Base-by-base conservation (phyloP, 371 early-diverging fungal genomes). In the Lichtheimia hyalospora region DNA sequence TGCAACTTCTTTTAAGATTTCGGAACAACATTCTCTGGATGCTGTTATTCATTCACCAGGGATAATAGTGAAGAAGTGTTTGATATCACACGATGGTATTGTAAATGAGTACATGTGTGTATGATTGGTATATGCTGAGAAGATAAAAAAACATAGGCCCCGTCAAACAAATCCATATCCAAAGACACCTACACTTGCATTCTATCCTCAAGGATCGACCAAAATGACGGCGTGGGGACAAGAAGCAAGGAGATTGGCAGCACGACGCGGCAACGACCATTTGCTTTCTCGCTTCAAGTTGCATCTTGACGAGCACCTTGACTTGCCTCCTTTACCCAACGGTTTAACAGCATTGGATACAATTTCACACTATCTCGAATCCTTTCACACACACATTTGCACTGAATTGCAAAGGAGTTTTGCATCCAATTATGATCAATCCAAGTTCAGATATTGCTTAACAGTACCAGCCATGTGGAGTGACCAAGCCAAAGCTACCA, bases 21-120 rank as follows among this genome's bases (percentile, higher is more conserved):
- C 71, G 84, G 82, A 42, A 82, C 82, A 20, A 82, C 84, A 12
- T 82, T 75, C 58, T 81, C 82, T 42, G 79, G 79, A 12, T 78
- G 79, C 42, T 75, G 79, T 57, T 78, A 78, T 63, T 74, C 79
- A n/a, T 78, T 78, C 34, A 73, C 79, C 27, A 72, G 75, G 57
- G 73, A 78, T 42, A 75, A 73, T 49, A 74, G 73, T 24, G 79
- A 78, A 60, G 77, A 77, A 63, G 72, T 78, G 23, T 71, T 75
- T 41, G 79, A 78, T 61, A 78, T 78, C 10, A 78, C 72, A 2
- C 70, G 73, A 69, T 78, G 79, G 79, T 75, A 64, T 53, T 55
- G 39, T 18, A 52, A 39, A 42, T 43, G 44, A n/a, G n/a, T n/a
- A n/a, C n/a, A 14, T 43, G 6, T 18, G 6, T 43, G 44, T 6